phyloP scores from a whole-genome alignment of 1,284 basidiomycete genomes.

The Heterobasidion annosum region DNA sequence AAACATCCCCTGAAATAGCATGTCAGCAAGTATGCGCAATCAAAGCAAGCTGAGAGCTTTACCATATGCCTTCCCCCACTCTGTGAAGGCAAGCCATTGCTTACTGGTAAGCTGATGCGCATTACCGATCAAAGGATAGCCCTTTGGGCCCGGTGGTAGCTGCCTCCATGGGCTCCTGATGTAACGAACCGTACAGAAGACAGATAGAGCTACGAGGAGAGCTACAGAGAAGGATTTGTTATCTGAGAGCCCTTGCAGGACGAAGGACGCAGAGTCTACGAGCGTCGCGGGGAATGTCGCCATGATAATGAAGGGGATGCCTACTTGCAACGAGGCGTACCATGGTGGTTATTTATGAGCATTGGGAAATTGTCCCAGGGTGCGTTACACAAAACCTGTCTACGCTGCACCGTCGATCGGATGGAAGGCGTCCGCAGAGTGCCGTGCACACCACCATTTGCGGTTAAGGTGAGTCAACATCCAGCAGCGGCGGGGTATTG shows the following conservation, averaged over 20 bases:
- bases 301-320: not conserved
- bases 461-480: too few species aligned
- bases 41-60: not conserved
- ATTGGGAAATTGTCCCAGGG: too few species aligned
- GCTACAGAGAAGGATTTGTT: not conserved
- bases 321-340: not conserved
- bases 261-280: not conserved
- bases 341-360: too few species aligned
- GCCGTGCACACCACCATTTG: too few species aligned
- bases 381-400: too few species aligned
- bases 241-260: not conserved
- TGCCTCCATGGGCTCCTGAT: not conserved
- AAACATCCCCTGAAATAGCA: constrained; percentile 12
- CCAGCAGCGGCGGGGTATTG: too few species aligned
- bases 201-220: not conserved
- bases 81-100: not conserved
- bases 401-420: too few species aligned
- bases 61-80: not conserved
- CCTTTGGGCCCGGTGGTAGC: not conserved
- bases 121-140: not conserved
- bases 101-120: not conserved
- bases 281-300: not conserved
- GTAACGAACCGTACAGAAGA: not conserved
- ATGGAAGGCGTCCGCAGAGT: too few species aligned
- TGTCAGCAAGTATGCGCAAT: not conserved